Base-by-base conservation (phyloP, 1,139 yeast species). In the Tardiomyces digboiensis region DNA sequence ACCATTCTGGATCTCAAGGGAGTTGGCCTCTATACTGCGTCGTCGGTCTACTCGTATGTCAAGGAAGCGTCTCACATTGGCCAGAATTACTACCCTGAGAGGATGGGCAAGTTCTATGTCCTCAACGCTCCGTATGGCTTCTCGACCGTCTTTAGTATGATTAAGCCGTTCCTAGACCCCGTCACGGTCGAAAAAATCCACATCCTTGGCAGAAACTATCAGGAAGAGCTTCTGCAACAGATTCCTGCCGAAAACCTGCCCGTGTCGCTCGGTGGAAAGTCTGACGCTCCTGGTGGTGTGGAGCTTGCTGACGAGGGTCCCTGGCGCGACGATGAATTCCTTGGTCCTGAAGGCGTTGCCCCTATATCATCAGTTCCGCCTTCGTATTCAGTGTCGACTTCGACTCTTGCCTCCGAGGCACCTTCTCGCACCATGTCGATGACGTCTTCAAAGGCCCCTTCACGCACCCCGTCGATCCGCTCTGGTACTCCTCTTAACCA, bases 61-160 rank as follows among this genome's bases (percentile, higher is more conserved):
- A 79, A 82, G 62, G 96, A 88, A 66, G 97, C 98, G 21, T 85
- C 96, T 19, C 71, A 76, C 57, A 87, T 91, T 60, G 97, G 97
- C 51, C 98, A 91, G 70, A 87, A 91, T 71, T 91, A 84, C 67
- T 91, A 91, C 65, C 98, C 98, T n/a, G 98, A 91, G 72, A 83
- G 98, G 68, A 89, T 91, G 97, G 97, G 98, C 59, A 88, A 87
- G 67, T 91, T 91, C 63, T 91, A 87, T 69, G 72, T 89, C 59
- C 86, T 91, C 68, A 91, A 91, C 63, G 95, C 98, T 2, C 98
- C 98, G 50, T 91, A 88, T 64, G 98, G 98, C 4, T 91, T 91
- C 68, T 80, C 95, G 36, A 82, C 97, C 41, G 97, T 95, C 36
- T 91, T 91, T 74, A 78, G 78, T 62, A 64, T 89, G 49, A 86